Evolutionary conservation across 225 moss, liverwort and hornwort genomes (phyloP).

Genomic region (Climacium dendroides): DNA sequence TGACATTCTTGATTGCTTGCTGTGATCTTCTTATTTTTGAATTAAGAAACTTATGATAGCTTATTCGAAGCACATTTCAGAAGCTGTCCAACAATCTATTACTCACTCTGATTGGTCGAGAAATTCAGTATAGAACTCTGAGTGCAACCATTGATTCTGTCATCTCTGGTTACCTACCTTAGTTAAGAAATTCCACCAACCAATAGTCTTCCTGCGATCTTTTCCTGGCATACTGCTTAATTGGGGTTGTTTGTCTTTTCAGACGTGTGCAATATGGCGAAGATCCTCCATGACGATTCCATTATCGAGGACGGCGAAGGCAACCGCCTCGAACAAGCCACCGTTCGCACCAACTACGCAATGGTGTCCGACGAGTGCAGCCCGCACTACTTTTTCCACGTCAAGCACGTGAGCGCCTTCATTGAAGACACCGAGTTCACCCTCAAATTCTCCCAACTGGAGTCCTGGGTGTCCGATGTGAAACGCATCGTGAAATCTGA

Average conservation of each 20-base stretch:
- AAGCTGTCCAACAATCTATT: not conserved
- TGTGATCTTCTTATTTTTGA: not conserved
- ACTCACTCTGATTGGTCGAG: not conserved
- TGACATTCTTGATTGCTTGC: not conserved
- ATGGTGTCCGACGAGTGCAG: slow-evolving; percentile 26
- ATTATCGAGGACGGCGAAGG: slow-evolving; percentile 23
- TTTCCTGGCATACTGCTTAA: not conserved
- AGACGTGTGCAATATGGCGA: slow-evolving; percentile 1
- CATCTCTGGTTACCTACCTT: not conserved
- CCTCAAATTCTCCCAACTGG: slow-evolving; percentile 6
- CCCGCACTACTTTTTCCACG: not conserved
- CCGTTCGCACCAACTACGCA: slow-evolving; percentile 33
- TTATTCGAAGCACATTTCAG: not conserved
- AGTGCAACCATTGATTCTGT: not conserved
- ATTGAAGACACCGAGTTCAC: slow-evolving; percentile 10
- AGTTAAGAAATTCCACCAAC: not conserved
- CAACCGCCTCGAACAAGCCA: slow-evolving; percentile 1
- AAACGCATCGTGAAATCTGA: slow-evolving; percentile 22
- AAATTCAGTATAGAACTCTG: not conserved
- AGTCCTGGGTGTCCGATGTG: slow-evolving; percentile 35
- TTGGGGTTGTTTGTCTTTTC: not conserved
- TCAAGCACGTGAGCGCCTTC: not conserved
- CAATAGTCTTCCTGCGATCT: not conserved
- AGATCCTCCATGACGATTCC: not conserved
- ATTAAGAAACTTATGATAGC: too few species aligned